Evolutionary conservation across 2,329 filamentous ascomycete genomes (phyloP).

Genomic region (Tolypocladium tropicale): DNA sequence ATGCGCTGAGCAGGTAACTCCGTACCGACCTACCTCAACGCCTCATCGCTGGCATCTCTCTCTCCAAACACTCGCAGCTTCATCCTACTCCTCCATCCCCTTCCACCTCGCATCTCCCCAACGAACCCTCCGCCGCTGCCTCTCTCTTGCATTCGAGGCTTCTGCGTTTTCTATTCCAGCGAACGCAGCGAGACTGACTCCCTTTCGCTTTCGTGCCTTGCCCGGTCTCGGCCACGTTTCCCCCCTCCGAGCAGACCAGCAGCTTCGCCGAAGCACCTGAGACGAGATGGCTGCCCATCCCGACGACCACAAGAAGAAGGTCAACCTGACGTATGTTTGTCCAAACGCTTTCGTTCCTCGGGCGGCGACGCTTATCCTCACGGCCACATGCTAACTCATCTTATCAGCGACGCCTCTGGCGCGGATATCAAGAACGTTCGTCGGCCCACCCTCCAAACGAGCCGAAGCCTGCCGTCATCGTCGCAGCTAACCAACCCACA

Average conservation of each 20-base stretch:
- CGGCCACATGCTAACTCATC: constrained; percentile 21
- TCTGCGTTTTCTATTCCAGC: neutral
- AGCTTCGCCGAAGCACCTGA: constrained; percentile 16
- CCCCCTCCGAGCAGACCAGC: constrained; percentile 12
- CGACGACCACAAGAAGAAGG: constrained; percentile 67
- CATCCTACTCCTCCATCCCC: constrained; percentile 5
- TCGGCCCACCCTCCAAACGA: constrained; percentile 16
- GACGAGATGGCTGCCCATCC: constrained; percentile 63
- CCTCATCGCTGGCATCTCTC: neutral
- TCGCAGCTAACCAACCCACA: constrained; percentile 28
- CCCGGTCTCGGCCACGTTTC: constrained; percentile 11
- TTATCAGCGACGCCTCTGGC: constrained; percentile 71
- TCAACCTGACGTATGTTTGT: constrained; percentile 63
- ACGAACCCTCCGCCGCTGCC: neutral
- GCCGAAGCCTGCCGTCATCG: constrained; percentile 5
- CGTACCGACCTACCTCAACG: constrained; percentile 4
- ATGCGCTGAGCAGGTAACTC: constrained; percentile 1
- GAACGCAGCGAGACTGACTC: neutral
- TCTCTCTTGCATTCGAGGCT: constrained; percentile 1
- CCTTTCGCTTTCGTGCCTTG: constrained; percentile 1
- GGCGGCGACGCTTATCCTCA: neutral
- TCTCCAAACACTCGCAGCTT: constrained; percentile 10
- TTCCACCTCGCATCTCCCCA: neutral
- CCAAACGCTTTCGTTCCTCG: neutral
- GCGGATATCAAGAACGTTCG: constrained; percentile 75